These are phyloP conservation scores for Diaporthe sp. DNA, from an alignment of 2,329 filamentous ascomycete genomes.

Conservation along the genomic window DNA sequence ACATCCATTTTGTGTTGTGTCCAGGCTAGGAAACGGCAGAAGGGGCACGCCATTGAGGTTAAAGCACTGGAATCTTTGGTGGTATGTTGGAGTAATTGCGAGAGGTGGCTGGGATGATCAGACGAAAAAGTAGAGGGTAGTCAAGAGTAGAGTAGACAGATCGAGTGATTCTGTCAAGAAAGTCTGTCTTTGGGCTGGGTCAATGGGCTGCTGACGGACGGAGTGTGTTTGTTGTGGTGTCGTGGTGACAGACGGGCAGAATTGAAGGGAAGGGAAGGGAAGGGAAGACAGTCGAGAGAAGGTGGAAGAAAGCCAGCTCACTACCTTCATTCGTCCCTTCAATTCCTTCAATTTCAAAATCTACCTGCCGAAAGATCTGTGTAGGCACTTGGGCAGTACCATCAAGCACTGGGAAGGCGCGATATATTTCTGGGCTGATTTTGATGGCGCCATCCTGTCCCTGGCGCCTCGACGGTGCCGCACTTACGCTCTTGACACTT, in stretches of 20 bases:
- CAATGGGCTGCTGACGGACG: neutral
- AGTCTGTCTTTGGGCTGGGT: neutral
- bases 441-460: neutral
- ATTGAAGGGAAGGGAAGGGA: neutral
- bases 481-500: too few species aligned
- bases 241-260: neutral
- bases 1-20: neutral
- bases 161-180: neutral
- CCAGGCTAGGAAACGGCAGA: neutral
- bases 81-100: neutral
- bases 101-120: neutral
- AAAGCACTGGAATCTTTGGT: neutral
- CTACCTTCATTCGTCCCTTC: neutral
- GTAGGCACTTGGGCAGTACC: conserved; percentile 12
- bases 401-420: conserved; percentile 17
- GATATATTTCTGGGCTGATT: neutral
- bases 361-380: conserved; percentile 1
- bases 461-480: conserved; percentile 9
- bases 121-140: neutral
- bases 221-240: neutral
- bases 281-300: conserved; percentile 1
- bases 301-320: conserved; percentile 5
- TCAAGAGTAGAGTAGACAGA: neutral
- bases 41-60: neutral
- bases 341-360: neutral